These are phyloP conservation scores for Begonia masoniana DNA, from an alignment of 306 rosid genomes.

Conservation along the genomic window DNA sequence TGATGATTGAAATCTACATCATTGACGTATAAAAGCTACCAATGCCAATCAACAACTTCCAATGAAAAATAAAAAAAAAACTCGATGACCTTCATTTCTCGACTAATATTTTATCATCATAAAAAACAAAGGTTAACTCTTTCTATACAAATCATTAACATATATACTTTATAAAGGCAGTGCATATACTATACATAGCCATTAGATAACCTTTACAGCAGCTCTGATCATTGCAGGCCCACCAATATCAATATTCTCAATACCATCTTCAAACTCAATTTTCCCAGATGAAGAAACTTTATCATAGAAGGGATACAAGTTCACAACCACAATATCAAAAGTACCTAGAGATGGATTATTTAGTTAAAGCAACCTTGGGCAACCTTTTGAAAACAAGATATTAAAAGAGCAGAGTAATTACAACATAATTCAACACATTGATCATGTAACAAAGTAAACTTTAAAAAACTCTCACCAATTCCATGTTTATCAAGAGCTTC, in stretches of 20 bases:
- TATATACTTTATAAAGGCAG: neutral
- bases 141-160: too few species aligned
- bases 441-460: neutral
- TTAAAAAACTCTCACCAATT: constrained; percentile 42
- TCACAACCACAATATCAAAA: constrained; percentile 89
- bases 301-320: constrained; percentile 79
- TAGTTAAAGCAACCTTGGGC: constrained; percentile 3
- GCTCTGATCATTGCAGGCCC: constrained; percentile 97
- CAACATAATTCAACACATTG: too few species aligned
- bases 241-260: constrained; percentile 95
- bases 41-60: neutral
- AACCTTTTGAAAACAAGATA: neutral
- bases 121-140: too few species aligned
- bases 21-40: neutral
- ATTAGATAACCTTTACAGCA: constrained; percentile 74
- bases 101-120: neutral
- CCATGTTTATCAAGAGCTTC: constrained; percentile 73
- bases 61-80: neutral
- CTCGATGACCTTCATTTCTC: neutral
- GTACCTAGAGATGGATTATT: constrained; percentile 39
- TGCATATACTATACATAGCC: neutral
- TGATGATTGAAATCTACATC: too few species aligned
- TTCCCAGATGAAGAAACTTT: constrained; percentile 65
- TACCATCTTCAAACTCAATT: constrained; percentile 76
- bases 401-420: neutral